A percentile compares a stretch with the other conserved stretches of the same genome.
phyloP scores from a whole-genome alignment of 2,329 filamentous ascomycete genomes.

The Macrophomina pseudophaseolina region DNA sequence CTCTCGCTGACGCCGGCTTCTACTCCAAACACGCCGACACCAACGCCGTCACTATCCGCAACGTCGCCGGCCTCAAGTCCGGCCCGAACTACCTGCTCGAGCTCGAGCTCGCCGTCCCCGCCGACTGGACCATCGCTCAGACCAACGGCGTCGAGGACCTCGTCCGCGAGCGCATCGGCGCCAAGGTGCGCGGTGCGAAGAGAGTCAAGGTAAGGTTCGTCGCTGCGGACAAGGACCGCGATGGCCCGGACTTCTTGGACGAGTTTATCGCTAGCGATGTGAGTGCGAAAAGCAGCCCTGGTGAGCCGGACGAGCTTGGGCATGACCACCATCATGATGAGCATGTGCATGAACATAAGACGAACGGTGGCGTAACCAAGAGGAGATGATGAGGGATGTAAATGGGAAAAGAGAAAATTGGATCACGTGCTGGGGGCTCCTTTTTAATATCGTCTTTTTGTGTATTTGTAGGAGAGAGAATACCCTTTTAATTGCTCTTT shows the following conservation, averaged over 20 bases:
- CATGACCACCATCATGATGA: constrained; percentile 35
- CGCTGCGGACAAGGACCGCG: constrained; percentile 55
- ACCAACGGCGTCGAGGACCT: constrained; percentile 72
- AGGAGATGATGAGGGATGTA: constrained; percentile 12
- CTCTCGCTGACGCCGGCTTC: constrained; percentile 30
- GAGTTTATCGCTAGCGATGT: constrained; percentile 59
- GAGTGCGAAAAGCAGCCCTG: constrained; percentile 38
- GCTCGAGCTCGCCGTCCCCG: constrained; percentile 81
- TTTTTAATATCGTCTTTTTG: no score
- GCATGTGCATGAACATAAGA: constrained; percentile 32
- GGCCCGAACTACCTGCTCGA: constrained; percentile 97
- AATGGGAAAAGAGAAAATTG: no score
- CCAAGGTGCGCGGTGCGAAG: constrained; percentile 81
- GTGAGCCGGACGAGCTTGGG: constrained; percentile 36
- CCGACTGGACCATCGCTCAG: constrained; percentile 74
- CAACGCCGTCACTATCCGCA: constrained; percentile 64
- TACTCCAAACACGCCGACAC: background rate
- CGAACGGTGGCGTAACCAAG: constrained; percentile 29
- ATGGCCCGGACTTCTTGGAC: constrained; percentile 65
- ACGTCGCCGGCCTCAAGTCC: constrained; percentile 88
- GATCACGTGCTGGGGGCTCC: no score
- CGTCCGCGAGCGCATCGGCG: constrained; percentile 74
- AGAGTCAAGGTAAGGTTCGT: constrained; percentile 85
- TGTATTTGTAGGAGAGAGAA: background rate
- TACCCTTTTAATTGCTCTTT: background rate